Base-by-base conservation (phyloP, 495 filamentous ascomycete genomes). In the Parathielavia appendiculata region DNA sequence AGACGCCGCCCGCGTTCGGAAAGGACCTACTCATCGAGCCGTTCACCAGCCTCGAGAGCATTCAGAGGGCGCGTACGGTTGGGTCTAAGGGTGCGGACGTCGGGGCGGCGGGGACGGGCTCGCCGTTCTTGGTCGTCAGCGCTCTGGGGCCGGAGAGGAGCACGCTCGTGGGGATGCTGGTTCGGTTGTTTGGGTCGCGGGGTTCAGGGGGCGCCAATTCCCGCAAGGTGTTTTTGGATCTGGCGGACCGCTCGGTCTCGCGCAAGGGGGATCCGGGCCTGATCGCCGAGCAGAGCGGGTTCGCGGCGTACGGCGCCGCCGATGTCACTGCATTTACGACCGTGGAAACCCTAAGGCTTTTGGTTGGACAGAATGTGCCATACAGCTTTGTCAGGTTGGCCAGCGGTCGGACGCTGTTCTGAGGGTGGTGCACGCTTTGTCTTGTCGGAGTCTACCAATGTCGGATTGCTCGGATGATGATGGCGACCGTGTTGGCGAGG, bases 361-460 rank as follows among this genome's bases (percentile, higher is more conserved):
- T 93, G 10, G 88, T 92, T 10, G 89, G 89, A 16, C 86, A 91
- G 76, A 91, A 91, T 68, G 88, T 93, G 38, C 86, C 87, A 26
- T 91, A 89, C 74, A 89, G 89, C 71, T 93, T 93, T 74, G 89
- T 91, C 38, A 71, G 88, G 40, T 76, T 92, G 73, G 87, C 88
- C 9, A 85, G 85, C 61, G 88, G 88, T 16, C 71, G 87, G 58
- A 80, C 82, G 23, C 68, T 90, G 66, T 90, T 83, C 71, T 87
- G 75, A 72, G 39, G 17, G 16, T 0, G 8, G 20, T 1, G 6
- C 34, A 35, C 32, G 17, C 13, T 16, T 19, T 4, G n/a, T 39
- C 23, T 39, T 30, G 26, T 6, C 6, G 26, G 26, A 30, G 26
- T 30, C 3, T 30, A 30, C 26, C 26, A n/a, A 30, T 30, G 26